Conservation (phyloP, 495 filamentous ascomycete genomes). For the Penicillium macrosclerotiorum region DNA sequence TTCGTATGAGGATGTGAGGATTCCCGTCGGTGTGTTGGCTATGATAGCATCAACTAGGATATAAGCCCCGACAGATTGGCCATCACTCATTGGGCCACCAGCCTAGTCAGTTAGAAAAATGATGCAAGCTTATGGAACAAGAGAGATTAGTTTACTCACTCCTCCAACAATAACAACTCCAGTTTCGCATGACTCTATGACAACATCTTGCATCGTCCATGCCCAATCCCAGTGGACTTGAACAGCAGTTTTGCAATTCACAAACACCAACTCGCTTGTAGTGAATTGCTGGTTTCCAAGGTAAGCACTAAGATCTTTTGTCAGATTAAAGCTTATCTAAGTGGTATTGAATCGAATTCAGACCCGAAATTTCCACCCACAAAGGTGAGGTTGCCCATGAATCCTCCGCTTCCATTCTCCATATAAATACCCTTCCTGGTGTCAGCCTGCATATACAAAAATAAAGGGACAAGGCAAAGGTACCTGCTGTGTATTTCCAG, state of each 20-base stretch:
- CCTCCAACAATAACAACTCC: slow-evolving; percentile 22
- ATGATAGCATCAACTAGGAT: slow-evolving; percentile 66
- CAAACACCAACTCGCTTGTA: slow-evolving; percentile 47
- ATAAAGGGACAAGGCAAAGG: too few species aligned
- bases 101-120: too few species aligned
- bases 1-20: slow-evolving; percentile 45
- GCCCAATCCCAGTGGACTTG: slow-evolving; percentile 59
- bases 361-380: slow-evolving; percentile 40
- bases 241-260: slow-evolving; percentile 46
- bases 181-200: slow-evolving; percentile 28
- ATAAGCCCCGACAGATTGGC: slow-evolving; percentile 62
- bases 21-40: slow-evolving; percentile 57
- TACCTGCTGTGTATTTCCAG: too few species aligned
- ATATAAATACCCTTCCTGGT: slow-evolving; percentile 43
- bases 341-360: background rate
- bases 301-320: slow-evolving; percentile 42
- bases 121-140: too few species aligned
- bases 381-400: slow-evolving; percentile 45
- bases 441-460: too few species aligned
- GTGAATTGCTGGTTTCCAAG: slow-evolving; percentile 57
- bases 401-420: slow-evolving; percentile 41
- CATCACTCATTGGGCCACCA: slow-evolving; percentile 13
- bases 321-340: too few species aligned
- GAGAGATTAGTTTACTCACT: too few species aligned
- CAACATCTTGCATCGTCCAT: slow-evolving; percentile 42